These are phyloP conservation scores for Bauhinia variegata DNA, from an alignment of 306 rosid genomes.

Conservation along the genomic window DNA sequence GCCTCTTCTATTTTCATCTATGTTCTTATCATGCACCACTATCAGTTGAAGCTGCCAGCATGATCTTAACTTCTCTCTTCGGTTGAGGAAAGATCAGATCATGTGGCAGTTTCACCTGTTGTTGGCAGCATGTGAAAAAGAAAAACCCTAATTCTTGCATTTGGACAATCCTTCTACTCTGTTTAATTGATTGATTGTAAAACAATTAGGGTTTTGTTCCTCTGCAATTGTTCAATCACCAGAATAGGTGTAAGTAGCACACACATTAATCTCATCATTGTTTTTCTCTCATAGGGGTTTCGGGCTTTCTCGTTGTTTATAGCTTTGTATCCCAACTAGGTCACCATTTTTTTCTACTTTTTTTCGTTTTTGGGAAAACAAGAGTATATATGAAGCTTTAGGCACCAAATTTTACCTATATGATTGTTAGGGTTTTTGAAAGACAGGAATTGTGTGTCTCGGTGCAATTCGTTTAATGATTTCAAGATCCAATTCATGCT, in stretches of 20 bases:
- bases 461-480: slow-evolving; percentile 42
- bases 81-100: slow-evolving; percentile 84
- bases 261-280: slow-evolving; percentile 13
- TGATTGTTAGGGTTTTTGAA: slow-evolving; percentile 57
- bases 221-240: slow-evolving; percentile 7
- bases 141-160: slow-evolving; percentile 30
- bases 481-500: slow-evolving; percentile 43
- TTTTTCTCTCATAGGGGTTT: slow-evolving; percentile 17
- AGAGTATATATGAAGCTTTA: slow-evolving; percentile 2
- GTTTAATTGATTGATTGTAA: slow-evolving; percentile 3
- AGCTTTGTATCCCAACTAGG: neutral
- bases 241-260: slow-evolving; percentile 8
- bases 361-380: neutral
- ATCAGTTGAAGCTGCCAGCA: slow-evolving; percentile 99
- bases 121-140: slow-evolving; percentile 57
- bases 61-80: slow-evolving; percentile 87
- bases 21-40: slow-evolving; percentile 49
- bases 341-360: slow-evolving; percentile 5
- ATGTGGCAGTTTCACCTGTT: slow-evolving; percentile 99
- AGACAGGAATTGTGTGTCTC: slow-evolving; percentile 47
- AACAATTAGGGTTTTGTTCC: neutral
- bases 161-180: slow-evolving; percentile 36
- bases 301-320: neutral
- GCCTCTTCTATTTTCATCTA: slow-evolving; percentile 11
- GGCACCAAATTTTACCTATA: slow-evolving; percentile 24